phyloP scores from a whole-genome alignment of 2,329 filamentous ascomycete species.

The Alternaria atra region DNA sequence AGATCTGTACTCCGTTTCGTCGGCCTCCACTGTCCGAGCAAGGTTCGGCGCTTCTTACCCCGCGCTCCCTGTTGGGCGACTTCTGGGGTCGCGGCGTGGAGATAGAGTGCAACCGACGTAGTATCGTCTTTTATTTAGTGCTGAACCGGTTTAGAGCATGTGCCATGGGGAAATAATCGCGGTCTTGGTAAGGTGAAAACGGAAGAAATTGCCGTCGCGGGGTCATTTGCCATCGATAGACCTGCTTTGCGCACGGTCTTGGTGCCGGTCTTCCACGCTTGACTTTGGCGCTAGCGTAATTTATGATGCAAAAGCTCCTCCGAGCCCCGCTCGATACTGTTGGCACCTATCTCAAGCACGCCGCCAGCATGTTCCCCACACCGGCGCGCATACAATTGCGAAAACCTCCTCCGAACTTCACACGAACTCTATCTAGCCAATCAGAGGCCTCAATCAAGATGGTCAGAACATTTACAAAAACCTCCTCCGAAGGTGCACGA shows the following conservation, averaged over 20 bases:
- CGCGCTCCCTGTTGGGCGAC: neutral
- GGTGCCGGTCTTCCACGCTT: neutral
- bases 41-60: neutral
- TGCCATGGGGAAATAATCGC: neutral
- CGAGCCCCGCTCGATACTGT: neutral
- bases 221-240: neutral
- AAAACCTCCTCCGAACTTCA: slow-evolving; percentile 1
- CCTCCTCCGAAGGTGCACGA: slow-evolving; percentile 11
- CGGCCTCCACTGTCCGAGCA: neutral
- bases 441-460: neutral
- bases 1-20: no score
- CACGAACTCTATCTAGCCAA: slow-evolving; percentile 1
- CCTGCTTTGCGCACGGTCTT: neutral
- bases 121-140: neutral
- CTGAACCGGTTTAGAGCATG: neutral
- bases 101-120: neutral
- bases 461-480: slow-evolving; percentile 12
- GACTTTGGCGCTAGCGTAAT: neutral
- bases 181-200: neutral
- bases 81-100: neutral
- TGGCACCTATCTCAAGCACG: slow-evolving; percentile 10
- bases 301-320: slow-evolving; percentile 19
- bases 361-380: slow-evolving; percentile 4
- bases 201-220: slow-evolving; percentile 1
- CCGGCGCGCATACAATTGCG: neutral